phyloP scores from a whole-genome alignment of 2,329 filamentous ascomycete species.

The Torrubiellomyces zombiae region DNA sequence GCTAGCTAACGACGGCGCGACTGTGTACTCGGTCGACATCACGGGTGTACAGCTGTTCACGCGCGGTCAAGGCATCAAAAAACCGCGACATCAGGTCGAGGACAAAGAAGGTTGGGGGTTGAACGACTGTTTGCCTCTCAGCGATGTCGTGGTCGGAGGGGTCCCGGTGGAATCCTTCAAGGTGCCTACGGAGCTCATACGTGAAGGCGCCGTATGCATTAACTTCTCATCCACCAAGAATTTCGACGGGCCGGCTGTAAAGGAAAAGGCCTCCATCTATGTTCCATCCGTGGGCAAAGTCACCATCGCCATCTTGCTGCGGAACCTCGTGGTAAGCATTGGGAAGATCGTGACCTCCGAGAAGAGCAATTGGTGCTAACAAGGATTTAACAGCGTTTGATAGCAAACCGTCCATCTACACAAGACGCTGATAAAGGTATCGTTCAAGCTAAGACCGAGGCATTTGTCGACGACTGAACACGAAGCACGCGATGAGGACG shows the following conservation, averaged over 20 bases:
- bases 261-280: slow-evolving; percentile 92
- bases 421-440: slow-evolving; percentile 17
- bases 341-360: too few relatives aligned
- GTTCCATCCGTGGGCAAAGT: slow-evolving; percentile 96
- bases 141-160: slow-evolving; percentile 88
- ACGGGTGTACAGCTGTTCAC: slow-evolving; percentile 87
- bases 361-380: too few relatives aligned
- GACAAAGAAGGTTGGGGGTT: slow-evolving; percentile 68
- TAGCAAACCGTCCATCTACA: slow-evolving; percentile 30
- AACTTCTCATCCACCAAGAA: slow-evolving; percentile 97
- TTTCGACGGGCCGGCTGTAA: slow-evolving; percentile 69
- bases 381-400: slow-evolving; percentile 24
- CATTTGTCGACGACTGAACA: slow-evolving; percentile 21
- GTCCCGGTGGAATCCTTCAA: slow-evolving; percentile 83
- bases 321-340: slow-evolving; percentile 73
- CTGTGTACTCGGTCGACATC: slow-evolving; percentile 87
- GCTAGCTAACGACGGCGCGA: slow-evolving; percentile 88
- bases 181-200: slow-evolving; percentile 66
- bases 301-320: slow-evolving; percentile 77
- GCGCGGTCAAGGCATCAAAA: slow-evolving; percentile 71
- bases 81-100: slow-evolving; percentile 69
- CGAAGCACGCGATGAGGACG: too few relatives aligned
- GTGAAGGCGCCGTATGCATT: slow-evolving; percentile 91
- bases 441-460: slow-evolving; percentile 23
- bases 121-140: slow-evolving; percentile 67